Evolutionary conservation across 441 rosid genomes (phyloP), one percentile per base, ranked within the genome.

Genomic region (Raphanus hybrid): DNA sequence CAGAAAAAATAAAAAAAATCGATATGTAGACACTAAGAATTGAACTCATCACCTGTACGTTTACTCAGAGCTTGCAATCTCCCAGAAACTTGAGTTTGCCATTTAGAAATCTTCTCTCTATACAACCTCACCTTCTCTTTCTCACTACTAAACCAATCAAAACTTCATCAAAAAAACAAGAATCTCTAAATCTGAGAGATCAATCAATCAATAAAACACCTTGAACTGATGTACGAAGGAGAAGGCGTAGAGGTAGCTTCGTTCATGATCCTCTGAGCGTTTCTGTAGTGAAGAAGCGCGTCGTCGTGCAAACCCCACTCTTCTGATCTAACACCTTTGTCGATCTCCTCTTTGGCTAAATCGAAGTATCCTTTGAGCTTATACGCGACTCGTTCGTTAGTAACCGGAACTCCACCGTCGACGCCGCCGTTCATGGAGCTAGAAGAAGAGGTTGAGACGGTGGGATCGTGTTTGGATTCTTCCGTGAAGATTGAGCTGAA

Each of bases 301-400:
- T 94, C 97, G 9, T 92, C 92, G 55, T 82, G 78, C 68, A 92
- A 83, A 37, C 97, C 94, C 93, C 97, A 91, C 69, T 94, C 98
- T 82, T 94, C 97, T 23, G 94, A 89, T 67, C 92, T 84, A 9
- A 94, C 91, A 7, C 96, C 97, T 70, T 89, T 90, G 27, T 84
- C 91, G 52, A 92, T 94, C 83, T 91, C 96, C 70, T 79, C 89
- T 75, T 85, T 94, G 41, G 96, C 97, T 63, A 94, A 88, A 81
- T 94, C 97, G 76, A 82, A 84, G 85, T 89, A 94, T 11, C 97
- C 97, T 82, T 92, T 94, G 54, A 94, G 82, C 88, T 94, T 94
- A 80, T 89, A 92, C 8, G 95, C 98, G 16, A 81, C 73, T 35
- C 97, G 90, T 83, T 94, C 98, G 78, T 92, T 92, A 6, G 89